Evolutionary conservation across 257 asterid genomes (phyloP).

Genomic region (Nicotiana benthamiana): DNA sequence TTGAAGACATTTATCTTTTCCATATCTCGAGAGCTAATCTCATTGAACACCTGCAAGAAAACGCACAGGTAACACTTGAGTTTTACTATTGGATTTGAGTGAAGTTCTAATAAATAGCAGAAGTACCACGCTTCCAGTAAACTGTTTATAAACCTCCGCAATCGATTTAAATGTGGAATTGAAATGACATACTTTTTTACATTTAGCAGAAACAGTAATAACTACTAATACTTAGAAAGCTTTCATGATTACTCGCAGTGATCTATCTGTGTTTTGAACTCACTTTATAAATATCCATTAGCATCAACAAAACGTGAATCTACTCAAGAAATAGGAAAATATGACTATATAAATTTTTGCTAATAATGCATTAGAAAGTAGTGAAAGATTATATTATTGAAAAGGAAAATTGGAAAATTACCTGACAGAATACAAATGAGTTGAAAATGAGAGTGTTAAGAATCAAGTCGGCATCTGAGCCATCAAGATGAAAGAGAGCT

Average conservation of each 20-base stretch:
- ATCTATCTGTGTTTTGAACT: neutral
- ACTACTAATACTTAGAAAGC: neutral
- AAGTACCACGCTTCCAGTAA: neutral
- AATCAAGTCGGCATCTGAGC: conserved; percentile 56
- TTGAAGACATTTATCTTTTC: conserved; percentile 77
- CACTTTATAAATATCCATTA: neutral
- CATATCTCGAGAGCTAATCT: conserved; percentile 92
- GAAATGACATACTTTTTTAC: neutral
- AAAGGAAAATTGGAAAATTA: conserved; percentile 9
- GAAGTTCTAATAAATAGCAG: neutral
- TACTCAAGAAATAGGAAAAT: neutral
- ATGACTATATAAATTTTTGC: neutral
- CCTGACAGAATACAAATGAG: conserved; percentile 94
- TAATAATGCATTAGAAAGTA: neutral
- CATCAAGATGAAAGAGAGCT: conserved; percentile 48
- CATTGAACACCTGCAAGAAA: conserved; percentile 70
- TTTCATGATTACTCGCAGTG: neutral
- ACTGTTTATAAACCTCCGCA: neutral
- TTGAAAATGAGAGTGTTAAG: conserved; percentile 85
- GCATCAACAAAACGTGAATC: neutral
- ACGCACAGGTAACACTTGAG: neutral
- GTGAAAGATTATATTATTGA: neutral
- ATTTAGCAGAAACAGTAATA: neutral
- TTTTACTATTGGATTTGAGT: neutral
- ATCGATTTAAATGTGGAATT: neutral